Evolutionary conservation across 2,329 filamentous ascomycete genomes (phyloP).

Genomic region (Chalaropsis thielavioides): DNA sequence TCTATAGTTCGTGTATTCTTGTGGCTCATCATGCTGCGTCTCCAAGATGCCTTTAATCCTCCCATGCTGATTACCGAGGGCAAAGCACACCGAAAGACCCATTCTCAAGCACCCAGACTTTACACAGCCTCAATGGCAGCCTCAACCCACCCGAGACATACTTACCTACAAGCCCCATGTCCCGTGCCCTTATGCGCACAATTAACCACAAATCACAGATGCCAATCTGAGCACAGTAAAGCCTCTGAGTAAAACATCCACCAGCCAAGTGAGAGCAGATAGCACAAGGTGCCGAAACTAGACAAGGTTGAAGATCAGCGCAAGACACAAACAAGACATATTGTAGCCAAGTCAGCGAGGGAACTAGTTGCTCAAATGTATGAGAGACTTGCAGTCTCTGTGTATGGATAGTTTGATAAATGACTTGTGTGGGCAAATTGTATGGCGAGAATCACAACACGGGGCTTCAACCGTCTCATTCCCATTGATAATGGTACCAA

Average conservation of each 20-base stretch:
- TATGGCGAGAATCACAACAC: neutral
- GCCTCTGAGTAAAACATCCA: neutral
- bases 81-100: neutral
- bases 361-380: neutral
- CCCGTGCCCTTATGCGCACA: neutral
- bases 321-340: neutral
- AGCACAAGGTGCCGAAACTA: neutral
- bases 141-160: neutral
- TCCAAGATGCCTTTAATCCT: neutral
- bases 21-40: neutral
- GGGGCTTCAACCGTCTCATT: neutral
- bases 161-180: neutral
- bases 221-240: neutral
- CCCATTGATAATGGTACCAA: neutral
- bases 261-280: neutral
- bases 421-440: neutral
- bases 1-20: neutral
- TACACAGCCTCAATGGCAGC: constrained; percentile 4
- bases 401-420: neutral
- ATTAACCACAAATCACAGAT: neutral
- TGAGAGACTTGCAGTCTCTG: neutral
- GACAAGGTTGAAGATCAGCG: neutral
- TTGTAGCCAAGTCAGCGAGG: neutral
- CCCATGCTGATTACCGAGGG: neutral
- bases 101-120: neutral